These are phyloP conservation scores for Trichoderma aggressivum DNA, from an alignment of 2,329 filamentous ascomycete genomes.

Conservation along the genomic window DNA sequence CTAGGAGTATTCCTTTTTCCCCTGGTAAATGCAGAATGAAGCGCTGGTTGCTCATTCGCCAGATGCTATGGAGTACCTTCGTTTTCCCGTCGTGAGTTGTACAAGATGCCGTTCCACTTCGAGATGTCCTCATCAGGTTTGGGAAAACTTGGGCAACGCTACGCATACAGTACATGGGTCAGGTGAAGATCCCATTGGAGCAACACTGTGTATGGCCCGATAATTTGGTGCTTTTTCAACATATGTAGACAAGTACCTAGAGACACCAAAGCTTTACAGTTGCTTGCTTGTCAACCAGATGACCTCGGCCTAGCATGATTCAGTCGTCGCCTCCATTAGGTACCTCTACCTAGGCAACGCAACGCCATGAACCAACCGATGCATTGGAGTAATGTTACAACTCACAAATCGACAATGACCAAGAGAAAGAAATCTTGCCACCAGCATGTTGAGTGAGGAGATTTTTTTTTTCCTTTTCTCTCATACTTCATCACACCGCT, in stretches of 20 bases:
- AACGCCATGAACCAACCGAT: neutral
- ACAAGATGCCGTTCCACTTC: neutral
- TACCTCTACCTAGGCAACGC: too few relatives aligned
- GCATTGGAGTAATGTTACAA: neutral
- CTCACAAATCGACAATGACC: neutral
- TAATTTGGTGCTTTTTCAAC: neutral
- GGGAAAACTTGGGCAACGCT: neutral
- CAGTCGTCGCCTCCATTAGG: neutral
- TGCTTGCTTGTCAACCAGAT: neutral
- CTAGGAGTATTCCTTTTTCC: too few relatives aligned
- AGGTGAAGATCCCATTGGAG: neutral
- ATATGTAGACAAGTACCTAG: too few relatives aligned
- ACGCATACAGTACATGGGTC: neutral
- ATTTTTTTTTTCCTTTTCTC: neutral
- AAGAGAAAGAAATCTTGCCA: neutral
- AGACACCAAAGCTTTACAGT: neutral
- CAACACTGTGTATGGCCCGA: neutral
- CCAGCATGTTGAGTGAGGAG: neutral
- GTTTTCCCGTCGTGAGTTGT: neutral
- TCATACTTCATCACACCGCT: constrained; percentile 11
- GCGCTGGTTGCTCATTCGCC: neutral
- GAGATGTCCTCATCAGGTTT: neutral
- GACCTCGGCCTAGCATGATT: neutral
- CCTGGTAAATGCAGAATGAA: neutral
- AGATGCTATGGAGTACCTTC: neutral